Base-by-base conservation (phyloP, 495 filamentous ascomycete genomes). In the Astrocystis sublimbata region DNA sequence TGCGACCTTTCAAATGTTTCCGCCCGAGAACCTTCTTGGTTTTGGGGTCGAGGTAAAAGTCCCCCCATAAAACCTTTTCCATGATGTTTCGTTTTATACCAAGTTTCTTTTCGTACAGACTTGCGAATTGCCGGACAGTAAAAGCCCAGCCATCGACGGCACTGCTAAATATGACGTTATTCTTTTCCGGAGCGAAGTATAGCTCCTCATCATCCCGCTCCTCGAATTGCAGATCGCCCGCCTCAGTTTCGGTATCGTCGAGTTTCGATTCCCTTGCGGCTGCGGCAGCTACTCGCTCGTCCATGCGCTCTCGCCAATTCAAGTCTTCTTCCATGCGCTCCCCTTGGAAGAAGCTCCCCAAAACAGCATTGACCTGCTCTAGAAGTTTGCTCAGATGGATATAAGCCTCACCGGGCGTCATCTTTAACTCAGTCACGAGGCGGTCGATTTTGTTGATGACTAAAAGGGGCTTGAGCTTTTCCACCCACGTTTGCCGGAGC, bases 371-470 rank as follows among this genome's bases (percentile, higher is more conserved):
- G 23, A 99, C 89, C 72, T 97, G 94, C 69, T 96, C 94, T 1
- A 99, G 72, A 19, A 97, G 81, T 71, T 92, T 92, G 70, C 81
- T 90, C n/a, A 99, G 76, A 73, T 97, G 93, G 26, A 86, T 86
- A 66, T 92, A 96, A 12, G 94, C 96, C 75, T 99, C 94, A 13
- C 76, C 78, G 6, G 96, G 90, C 28, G 85, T 96, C 88, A 99
- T 92, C 71, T 92, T 92, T 46, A 97, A 80, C 78, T 99, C 94
- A 0, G 91, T 94, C 31, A 99, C 81, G 31, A 99, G 81, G 24
- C 94, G 85, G 72, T 99, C 94, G 75, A 99, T 93, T 75, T 99
- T 99, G 79, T 99, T 99, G 72, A 99, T 93, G 38, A 97, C 90
- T 35, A 99, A 79, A 33, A 99, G 82, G 1, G 94, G 96, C 75